Conservation (phyloP, 2,329 filamentous ascomycete species). For the Neofusicoccum cordaticola region DNA sequence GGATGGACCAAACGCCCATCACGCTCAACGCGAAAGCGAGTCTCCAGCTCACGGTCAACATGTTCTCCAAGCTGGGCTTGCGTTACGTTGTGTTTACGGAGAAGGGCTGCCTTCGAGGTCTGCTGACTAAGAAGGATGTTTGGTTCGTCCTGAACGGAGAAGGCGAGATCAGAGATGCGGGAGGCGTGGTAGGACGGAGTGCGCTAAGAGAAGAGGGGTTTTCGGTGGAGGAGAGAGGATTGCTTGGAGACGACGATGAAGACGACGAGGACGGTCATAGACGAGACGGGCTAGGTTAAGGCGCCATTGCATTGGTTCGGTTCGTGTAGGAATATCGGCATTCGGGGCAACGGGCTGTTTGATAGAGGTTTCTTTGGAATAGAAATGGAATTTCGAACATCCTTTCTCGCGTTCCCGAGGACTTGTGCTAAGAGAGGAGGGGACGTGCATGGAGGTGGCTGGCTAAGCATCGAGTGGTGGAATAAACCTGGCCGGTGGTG, state of each 20-base stretch:
- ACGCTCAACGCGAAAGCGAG: constrained; percentile 75
- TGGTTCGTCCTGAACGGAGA: constrained; percentile 88
- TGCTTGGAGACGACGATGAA: constrained; percentile 25
- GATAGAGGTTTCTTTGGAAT: neutral
- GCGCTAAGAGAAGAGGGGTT: constrained; percentile 34
- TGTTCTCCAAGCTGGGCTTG: constrained; percentile 92
- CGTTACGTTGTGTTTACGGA: constrained; percentile 88
- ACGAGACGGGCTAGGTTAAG: neutral
- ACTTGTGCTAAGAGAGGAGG: no score
- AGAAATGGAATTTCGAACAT: neutral
- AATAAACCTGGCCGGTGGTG: neutral
- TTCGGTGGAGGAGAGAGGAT: constrained; percentile 37
- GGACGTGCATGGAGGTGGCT: neutral
- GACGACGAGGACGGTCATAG: constrained; percentile 5
- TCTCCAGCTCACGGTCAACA: constrained; percentile 80
- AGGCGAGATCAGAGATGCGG: constrained; percentile 26
- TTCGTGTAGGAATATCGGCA: constrained; percentile 1
- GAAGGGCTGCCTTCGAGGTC: constrained; percentile 73
- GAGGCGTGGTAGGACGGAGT: constrained; percentile 29
- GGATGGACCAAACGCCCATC: constrained; percentile 99
- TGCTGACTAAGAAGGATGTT: constrained; percentile 96
- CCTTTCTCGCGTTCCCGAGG: no score
- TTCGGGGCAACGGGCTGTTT: neutral
- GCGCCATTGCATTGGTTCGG: neutral
- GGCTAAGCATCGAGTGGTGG: neutral